Evolutionary conservation across 2,329 filamentous ascomycete genomes (phyloP).

Genomic region (Pseudogymnoascus sp.): DNA sequence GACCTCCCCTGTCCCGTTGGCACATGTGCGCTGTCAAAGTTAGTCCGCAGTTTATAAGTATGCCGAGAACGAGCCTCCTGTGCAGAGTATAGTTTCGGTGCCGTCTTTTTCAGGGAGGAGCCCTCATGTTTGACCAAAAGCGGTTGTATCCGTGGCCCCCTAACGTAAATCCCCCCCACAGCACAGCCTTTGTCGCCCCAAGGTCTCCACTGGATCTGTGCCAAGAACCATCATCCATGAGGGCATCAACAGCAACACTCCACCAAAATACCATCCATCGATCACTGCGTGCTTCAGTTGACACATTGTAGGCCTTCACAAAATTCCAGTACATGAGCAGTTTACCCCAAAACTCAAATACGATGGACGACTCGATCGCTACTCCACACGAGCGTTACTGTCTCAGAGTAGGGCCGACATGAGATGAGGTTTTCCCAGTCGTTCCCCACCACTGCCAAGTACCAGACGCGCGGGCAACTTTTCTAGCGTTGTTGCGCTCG

Average conservation of each 20-base stretch:
- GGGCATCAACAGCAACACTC: background rate
- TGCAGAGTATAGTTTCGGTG: background rate
- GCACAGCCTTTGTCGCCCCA: background rate
- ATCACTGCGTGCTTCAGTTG: background rate
- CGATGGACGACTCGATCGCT: background rate
- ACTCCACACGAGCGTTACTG: background rate
- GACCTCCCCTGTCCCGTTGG: background rate
- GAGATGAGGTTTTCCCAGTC: background rate
- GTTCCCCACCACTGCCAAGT: background rate
- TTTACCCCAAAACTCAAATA: background rate
- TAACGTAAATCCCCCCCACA: background rate
- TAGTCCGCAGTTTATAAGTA: background rate
- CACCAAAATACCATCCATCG: background rate
- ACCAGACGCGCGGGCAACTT: background rate
- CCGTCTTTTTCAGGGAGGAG: background rate
- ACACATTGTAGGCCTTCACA: background rate
- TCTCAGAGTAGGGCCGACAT: background rate
- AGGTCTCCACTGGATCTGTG: background rate
- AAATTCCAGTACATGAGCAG: background rate
- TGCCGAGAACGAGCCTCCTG: background rate
- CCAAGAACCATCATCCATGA: background rate
- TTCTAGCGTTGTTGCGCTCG: background rate
- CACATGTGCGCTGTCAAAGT: background rate
- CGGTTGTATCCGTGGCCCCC: background rate
- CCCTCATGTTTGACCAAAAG: background rate